Evolutionary conservation across 2,329 filamentous ascomycete species (phyloP).

Genomic region (Apiospora saccharicola): DNA sequence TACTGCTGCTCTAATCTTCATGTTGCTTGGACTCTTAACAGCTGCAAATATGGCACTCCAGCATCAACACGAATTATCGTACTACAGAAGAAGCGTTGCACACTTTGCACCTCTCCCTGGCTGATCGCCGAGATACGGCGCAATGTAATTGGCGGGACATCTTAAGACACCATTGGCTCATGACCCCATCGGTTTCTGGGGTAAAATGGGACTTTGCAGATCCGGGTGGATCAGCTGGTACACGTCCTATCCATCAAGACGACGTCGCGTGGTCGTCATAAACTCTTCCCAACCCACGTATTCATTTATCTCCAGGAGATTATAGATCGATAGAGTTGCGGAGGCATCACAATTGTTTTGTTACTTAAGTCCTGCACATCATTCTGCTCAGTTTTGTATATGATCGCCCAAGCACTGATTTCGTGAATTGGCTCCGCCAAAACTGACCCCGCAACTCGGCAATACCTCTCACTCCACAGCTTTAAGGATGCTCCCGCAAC

Average conservation of each 20-base stretch:
- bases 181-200: slow-evolving; percentile 1
- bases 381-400: not conserved
- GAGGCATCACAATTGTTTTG: too few species aligned
- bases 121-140: too few species aligned
- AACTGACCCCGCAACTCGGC: not conserved
- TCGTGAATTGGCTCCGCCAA: not conserved
- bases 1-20: not conserved
- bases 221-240: slow-evolving; percentile 7
- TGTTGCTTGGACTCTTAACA: not conserved
- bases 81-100: not conserved
- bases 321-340: not conserved
- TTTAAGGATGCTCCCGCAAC: slow-evolving; percentile 1
- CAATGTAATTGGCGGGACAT: not conserved
- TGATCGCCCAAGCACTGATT: not conserved
- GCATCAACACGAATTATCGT: not conserved
- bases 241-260: not conserved
- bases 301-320: not conserved
- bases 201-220: not conserved
- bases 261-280: slow-evolving; percentile 19
- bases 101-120: not conserved
- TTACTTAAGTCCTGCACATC: not conserved
- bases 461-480: not conserved
- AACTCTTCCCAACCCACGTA: not conserved
- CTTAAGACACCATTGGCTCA: not conserved
- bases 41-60: not conserved